Base-by-base conservation (phyloP, 495 filamentous ascomycete genomes). In the Penicillium canescens region DNA sequence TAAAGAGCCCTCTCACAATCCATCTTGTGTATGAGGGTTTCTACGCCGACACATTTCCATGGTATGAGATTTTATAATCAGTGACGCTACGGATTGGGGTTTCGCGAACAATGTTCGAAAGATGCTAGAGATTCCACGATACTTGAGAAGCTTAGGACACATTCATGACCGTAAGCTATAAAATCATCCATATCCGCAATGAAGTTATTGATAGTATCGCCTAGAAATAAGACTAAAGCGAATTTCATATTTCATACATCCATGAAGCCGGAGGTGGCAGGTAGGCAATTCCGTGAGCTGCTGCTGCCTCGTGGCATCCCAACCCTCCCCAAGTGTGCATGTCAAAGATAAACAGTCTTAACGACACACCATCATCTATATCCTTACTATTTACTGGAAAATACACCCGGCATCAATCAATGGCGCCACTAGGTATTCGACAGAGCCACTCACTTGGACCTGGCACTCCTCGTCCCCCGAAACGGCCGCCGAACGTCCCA, bases 401-500 rank as follows among this genome's bases (percentile, higher is more conserved):
- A 18, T 21, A 26, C 12, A 13, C 21, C 42, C 34, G 14, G 18
- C 34, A 42, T 40, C 23, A 52, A 46, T 49, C 54, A 46, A 74
- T 74, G 73, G 69, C 71, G 59, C 70, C 71, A 35, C 24, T 74
- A 52, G 40, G 41, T 45, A 48, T 53, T 59, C 68, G 66, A 61
- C 68, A 68, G 42, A 62, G 38, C 26, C 61, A 65, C 42, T 58
- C 65, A 14, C 47, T 65, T 14, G 44, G 31, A 28, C 60, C 60
- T 44, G 46, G 61, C 14, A 38, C 57, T 44, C 64, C 63, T 38
- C 61, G 57, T 41, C 50, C 50, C 21, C 49, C 62, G 0, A 59
- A 63, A 48, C 54, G 53, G 35, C 34, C 54, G 36, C 55, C 55
- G 9, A 44, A 54, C 31, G 48, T 34, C 9, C 55, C 65, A 20